Evolutionary conservation across 352 stramenopile species (phyloP).

Genomic region (Aphanomyces euteiches): DNA sequence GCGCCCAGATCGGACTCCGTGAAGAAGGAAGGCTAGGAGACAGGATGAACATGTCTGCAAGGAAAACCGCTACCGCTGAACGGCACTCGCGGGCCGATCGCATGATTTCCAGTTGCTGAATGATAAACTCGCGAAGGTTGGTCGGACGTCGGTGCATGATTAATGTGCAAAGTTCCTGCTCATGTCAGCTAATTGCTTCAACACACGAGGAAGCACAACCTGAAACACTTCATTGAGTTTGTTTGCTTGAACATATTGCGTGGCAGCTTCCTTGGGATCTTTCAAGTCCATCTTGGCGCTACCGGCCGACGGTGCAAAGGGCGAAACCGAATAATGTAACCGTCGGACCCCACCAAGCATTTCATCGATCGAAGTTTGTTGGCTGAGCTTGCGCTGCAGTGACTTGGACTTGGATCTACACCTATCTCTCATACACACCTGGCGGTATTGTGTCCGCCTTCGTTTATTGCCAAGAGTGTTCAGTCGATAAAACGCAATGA

Average conservation of each 20-base stretch:
- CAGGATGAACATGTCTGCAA: neutral
- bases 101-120: constrained; percentile 53
- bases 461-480: too few relatives aligned
- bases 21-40: constrained; percentile 56
- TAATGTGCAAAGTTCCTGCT: constrained; percentile 38
- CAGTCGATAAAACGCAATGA: too few relatives aligned
- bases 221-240: constrained; percentile 22
- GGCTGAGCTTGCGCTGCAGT: too few relatives aligned
- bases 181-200: neutral
- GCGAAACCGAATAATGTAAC: too few relatives aligned
- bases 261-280: constrained; percentile 6
- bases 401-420: too few relatives aligned
- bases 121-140: constrained; percentile 59
- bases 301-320: too few relatives aligned
- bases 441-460: too few relatives aligned
- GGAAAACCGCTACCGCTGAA: constrained; percentile 38
- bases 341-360: too few relatives aligned
- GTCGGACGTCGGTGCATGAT: constrained; percentile 60
- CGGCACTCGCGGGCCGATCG: constrained; percentile 54
- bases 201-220: neutral
- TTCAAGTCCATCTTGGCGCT: neutral
- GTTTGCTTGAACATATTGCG: constrained; percentile 24
- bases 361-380: too few relatives aligned
- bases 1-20: constrained; percentile 64
- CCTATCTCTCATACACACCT: too few relatives aligned